Conservation (phyloP, 2,329 filamentous ascomycete species). For the Ustilaginoidea virens region DNA sequence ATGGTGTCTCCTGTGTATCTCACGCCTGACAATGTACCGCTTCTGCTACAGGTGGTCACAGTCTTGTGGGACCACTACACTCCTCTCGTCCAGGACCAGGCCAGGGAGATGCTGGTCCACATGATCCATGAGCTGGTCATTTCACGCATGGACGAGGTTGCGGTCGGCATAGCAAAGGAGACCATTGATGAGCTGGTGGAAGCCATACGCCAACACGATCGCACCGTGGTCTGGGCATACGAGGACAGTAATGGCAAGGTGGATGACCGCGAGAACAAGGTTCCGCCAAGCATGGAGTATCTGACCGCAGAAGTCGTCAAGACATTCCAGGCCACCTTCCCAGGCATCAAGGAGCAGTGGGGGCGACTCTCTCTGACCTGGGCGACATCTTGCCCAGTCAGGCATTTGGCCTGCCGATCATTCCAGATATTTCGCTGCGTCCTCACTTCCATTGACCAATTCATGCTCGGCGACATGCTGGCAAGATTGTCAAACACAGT, state of each 20-base stretch:
- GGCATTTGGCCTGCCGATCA: constrained; percentile 87
- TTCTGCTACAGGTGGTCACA: constrained; percentile 78
- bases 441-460: constrained; percentile 73
- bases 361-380: constrained; percentile 78
- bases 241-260: constrained; percentile 77
- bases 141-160: constrained; percentile 55
- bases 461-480: constrained; percentile 95
- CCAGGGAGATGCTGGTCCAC: constrained; percentile 94
- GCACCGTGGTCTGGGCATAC: constrained; percentile 81
- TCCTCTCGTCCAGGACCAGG: constrained; percentile 86
- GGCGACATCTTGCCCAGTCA: constrained; percentile 92
- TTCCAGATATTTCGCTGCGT: constrained; percentile 97
- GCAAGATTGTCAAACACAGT: constrained; percentile 91
- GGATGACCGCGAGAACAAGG: constrained; percentile 59
- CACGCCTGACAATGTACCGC: constrained; percentile 61
- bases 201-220: constrained; percentile 67
- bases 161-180: constrained; percentile 45
- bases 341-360: constrained; percentile 82
- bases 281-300: constrained; percentile 75
- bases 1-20: constrained; percentile 87
- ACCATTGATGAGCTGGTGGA: constrained; percentile 82
- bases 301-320: constrained; percentile 69
- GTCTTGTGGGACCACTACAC: constrained; percentile 98
- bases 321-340: constrained; percentile 73
- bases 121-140: constrained; percentile 93